These are phyloP conservation scores for Exophiala sp. DNA, from an alignment of 2,329 filamentous ascomycete genomes.

Conservation along the genomic window DNA sequence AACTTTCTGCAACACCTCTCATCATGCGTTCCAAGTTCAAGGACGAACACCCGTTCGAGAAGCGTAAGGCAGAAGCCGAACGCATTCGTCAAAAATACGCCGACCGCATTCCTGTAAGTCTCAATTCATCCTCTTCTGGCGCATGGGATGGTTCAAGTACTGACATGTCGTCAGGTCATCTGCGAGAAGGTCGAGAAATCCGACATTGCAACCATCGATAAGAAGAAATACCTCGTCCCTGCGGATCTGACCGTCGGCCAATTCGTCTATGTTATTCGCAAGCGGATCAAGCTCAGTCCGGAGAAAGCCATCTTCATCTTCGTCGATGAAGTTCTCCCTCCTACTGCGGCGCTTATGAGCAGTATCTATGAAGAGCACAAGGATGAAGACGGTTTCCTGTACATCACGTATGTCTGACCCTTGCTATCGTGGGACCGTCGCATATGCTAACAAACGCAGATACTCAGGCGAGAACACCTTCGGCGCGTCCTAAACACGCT, in stretches of 20 bases:
- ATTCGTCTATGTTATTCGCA: slow-evolving; percentile 99
- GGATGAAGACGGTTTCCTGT: slow-evolving; percentile 80
- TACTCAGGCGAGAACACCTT: slow-evolving; percentile 99
- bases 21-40: slow-evolving; percentile 98
- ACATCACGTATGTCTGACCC: slow-evolving; percentile 70
- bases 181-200: slow-evolving; percentile 99
- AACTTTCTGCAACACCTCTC: slow-evolving; percentile 22
- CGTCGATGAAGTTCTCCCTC: slow-evolving; percentile 94
- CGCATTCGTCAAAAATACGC: slow-evolving; percentile 98
- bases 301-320: slow-evolving; percentile 99
- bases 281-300: slow-evolving; percentile 98
- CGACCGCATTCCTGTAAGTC: slow-evolving; percentile 91
- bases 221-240: slow-evolving; percentile 99
- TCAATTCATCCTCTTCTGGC: slow-evolving; percentile 2
- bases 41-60: slow-evolving; percentile 99
- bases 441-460: slow-evolving; percentile 39
- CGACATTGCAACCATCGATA: slow-evolving; percentile 98
- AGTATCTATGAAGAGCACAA: slow-evolving; percentile 99
- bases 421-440: not conserved
- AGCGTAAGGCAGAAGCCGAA: slow-evolving; percentile 99
- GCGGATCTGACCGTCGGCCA: slow-evolving; percentile 97
- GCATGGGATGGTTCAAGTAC: slow-evolving; percentile 13
- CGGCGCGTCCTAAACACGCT: slow-evolving; percentile 43
- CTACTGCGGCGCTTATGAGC: slow-evolving; percentile 96
- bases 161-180: slow-evolving; percentile 63